Percentiles rank a stretch among this genome's conserved stretches.
These are phyloP conservation scores for Rhinocladiella mackenziei DNA, from an alignment of 2,329 filamentous ascomycete species.

Conservation along the genomic window DNA sequence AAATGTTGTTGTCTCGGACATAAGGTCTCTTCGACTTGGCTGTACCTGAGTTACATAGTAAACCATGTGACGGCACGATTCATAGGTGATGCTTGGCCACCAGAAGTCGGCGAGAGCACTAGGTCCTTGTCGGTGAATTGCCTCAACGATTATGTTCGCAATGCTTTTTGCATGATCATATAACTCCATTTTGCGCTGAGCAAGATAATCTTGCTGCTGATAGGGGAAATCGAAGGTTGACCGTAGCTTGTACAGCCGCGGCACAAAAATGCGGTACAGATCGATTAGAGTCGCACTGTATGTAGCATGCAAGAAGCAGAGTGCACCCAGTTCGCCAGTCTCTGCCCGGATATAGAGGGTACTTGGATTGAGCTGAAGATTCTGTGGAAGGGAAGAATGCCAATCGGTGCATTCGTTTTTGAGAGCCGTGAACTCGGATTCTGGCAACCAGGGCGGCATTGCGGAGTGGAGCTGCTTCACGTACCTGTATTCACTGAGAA, in stretches of 20 bases:
- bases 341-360: slow-evolving; percentile 48
- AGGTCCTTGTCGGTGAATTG: slow-evolving; percentile 40
- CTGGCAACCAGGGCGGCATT: slow-evolving; percentile 43
- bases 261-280: slow-evolving; percentile 47
- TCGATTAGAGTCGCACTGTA: slow-evolving; percentile 48
- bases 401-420: slow-evolving; percentile 42
- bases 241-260: slow-evolving; percentile 44
- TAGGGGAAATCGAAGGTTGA: slow-evolving; percentile 3
- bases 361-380: slow-evolving; percentile 43
- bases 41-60: slow-evolving; percentile 46
- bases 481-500: too few species aligned
- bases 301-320: slow-evolving; percentile 46
- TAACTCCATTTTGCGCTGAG: slow-evolving; percentile 3
- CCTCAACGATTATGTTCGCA: slow-evolving; percentile 29
- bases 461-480: slow-evolving; percentile 42
- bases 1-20: slow-evolving; percentile 12
- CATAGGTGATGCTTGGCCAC: slow-evolving; percentile 47
- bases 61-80: slow-evolving; percentile 48
- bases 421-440: slow-evolving; percentile 43
- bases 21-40: slow-evolving; percentile 16
- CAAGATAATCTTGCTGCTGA: slow-evolving; percentile 10
- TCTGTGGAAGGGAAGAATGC: slow-evolving; percentile 44
- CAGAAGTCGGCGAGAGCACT: slow-evolving; percentile 44
- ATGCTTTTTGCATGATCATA: neutral
- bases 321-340: slow-evolving; percentile 46